Evolutionary conservation across 805 yeast genomes (phyloP), one percentile per base, ranked within the genome.

Genomic region (Hanseniaspora thailandica): DNA sequence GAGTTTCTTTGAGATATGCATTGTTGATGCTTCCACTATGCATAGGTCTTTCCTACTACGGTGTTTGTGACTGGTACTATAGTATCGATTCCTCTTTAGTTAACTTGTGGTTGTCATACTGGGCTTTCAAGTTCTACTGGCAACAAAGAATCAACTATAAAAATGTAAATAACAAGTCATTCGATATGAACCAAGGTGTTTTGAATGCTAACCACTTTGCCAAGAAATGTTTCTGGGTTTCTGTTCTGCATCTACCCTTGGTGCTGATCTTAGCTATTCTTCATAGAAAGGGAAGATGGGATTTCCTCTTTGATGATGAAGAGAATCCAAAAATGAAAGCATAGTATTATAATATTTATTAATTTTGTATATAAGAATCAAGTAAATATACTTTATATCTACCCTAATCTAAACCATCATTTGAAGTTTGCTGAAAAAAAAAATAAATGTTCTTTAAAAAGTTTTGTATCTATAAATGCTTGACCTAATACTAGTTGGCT

Each of bases 251-350:
- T 61, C 70, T 93, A 45, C 98, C 99, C 0, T 89, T 84, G 0
- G 83, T 94, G 15, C 70, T 93, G 52, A 82, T 88, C 19, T 70
- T 93, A 56, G 97, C 97, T 1, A 90, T 93, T 88, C 66, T 93
- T 49, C 97, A 93, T 67, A 93, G 93, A 68, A 82, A 82, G 65
- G 96, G 96, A 5, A 87, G 88, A 64, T 90, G 97, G 97, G 95
- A 88, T 63, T 75, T 85, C 72, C 60, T 82, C 25, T 72, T 72
- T 47, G 71, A 66, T 15, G 55, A 58, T 4, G 66, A 62, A 12
- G 61, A 64, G 19, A 63, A 66, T 15, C 47, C 26, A 41, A 23
- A 39, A 40, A 20, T 46, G 34, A 45, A 17, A 10, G 31, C 44
- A 47, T 47, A 26, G 17, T 13, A 34, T 15, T 19, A 23, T 3